phyloP scores from a whole-genome alignment of 805 yeast species.

The Kuraishia piskuri region DNA sequence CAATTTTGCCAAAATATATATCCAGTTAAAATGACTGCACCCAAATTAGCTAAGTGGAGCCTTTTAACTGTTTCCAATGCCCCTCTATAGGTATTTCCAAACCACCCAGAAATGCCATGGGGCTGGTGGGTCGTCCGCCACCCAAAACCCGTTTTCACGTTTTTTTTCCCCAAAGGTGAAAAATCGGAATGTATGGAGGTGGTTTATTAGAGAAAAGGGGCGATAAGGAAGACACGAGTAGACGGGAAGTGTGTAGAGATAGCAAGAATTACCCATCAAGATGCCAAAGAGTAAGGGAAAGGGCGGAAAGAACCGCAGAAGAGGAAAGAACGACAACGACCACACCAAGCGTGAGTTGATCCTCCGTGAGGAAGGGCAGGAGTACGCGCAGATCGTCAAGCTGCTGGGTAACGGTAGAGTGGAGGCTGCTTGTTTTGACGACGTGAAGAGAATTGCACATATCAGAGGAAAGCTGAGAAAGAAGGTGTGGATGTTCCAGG shows the following conservation, averaged over 20 bases:
- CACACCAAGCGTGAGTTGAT: constrained; percentile 91
- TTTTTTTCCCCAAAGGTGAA: constrained; percentile 1
- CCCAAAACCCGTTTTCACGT: constrained; percentile 5
- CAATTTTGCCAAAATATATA: too few relatives aligned
- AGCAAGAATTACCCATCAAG: constrained; percentile 9
- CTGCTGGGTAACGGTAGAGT: constrained; percentile 98
- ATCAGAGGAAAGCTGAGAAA: constrained; percentile 98
- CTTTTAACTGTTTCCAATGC: too few relatives aligned
- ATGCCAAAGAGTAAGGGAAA: constrained; percentile 80
- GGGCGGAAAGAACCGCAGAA: constrained; percentile 92
- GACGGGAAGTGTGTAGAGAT: background rate
- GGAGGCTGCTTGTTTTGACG: constrained; percentile 93
- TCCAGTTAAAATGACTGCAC: too few relatives aligned
- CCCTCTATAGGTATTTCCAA: too few relatives aligned
- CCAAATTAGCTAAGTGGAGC: too few relatives aligned
- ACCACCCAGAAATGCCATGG: too few relatives aligned
- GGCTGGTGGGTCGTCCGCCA: background rate
- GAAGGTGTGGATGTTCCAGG: constrained; percentile 99
- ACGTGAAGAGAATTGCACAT: constrained; percentile 89
- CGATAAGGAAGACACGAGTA: too few relatives aligned
- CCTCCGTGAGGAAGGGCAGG: constrained; percentile 93
- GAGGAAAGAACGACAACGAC: constrained; percentile 94
- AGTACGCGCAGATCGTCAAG: constrained; percentile 95
- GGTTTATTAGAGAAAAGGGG: background rate
- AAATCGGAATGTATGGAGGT: background rate